Evolutionary conservation across 306 rosid genomes (phyloP).

Genomic region (Dalbergia cochinchinensis): DNA sequence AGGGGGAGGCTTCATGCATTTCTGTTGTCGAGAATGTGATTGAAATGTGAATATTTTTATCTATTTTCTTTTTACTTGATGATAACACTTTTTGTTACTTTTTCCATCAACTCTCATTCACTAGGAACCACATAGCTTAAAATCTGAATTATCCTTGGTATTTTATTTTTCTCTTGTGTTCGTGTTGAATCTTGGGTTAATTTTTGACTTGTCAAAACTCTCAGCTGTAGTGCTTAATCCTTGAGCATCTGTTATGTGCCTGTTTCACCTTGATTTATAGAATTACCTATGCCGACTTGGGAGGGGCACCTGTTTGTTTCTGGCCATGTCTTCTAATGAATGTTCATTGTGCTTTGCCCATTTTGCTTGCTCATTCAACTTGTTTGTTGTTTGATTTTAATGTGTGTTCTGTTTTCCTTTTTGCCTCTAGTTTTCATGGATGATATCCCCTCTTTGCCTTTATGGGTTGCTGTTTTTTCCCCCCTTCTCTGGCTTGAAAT

Average conservation of each 20-base stretch:
- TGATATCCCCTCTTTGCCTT: background rate
- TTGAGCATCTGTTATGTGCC: background rate
- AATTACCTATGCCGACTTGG: constrained; percentile 18
- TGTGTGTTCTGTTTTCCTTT: background rate
- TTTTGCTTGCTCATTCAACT: background rate
- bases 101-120: constrained; percentile 2
- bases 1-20: background rate
- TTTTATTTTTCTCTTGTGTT: background rate
- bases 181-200: background rate
- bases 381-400: background rate
- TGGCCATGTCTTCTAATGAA: constrained; percentile 3
- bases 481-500: background rate
- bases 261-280: background rate
- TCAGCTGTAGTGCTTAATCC: background rate
- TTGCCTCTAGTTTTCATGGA: background rate
- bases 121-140: background rate
- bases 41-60: background rate
- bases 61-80: background rate
- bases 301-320: background rate
- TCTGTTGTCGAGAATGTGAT: background rate
- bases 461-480: background rate
- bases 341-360: background rate
- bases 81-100: constrained; percentile 4
- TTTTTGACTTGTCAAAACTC: background rate
- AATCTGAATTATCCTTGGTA: background rate